Base-by-base conservation (phyloP, 139 green algal species). In the Deuterostichococcus epilithicus region DNA sequence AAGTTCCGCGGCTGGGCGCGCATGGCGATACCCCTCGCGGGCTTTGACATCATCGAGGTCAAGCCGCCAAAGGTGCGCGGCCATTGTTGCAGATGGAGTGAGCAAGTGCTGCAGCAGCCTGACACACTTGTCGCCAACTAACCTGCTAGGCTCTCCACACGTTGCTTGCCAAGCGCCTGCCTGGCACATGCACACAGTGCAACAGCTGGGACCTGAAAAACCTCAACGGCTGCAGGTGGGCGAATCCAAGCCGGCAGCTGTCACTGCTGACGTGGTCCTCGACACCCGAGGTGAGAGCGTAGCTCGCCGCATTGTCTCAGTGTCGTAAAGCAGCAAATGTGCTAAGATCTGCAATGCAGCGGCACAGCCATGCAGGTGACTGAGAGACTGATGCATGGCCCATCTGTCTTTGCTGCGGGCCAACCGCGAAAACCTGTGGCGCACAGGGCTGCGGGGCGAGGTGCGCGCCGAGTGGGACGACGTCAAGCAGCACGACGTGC, bases 401-500 rank as follows among this genome's bases (percentile, higher is more conserved):
- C n/a, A n/a, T n/a, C n/a, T n/a, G n/a, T n/a, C n/a, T 65, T 65
- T 65, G 20, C 18, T 22, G 22, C 47, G 20, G 22, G 47, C 47
- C 22, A 18, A 65, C 22, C 22, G 47, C 32, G 22, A 38, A 38
- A 37, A n/a, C 44, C 52, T n/a, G 2, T 79, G 63, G n/a, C n/a
- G n/a, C n/a, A n/a, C 77, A 74, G 60, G 47, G 34, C 72, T 90
- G 75, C 78, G 92, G 1, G 80, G 75, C 0, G 87, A 93, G 44
- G 84, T 98, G 67, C 77, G 78, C 33, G 36, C 34, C 1, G 94
- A 99, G 82, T 99, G 96, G 96, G 92, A 99, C 76, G 88, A 93
- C 58, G 63, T 96, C 13, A 94, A 90, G 80, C 86, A 96, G 83
- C 93, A 98, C 76, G 96, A 99, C 78, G 95, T 98, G 73, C 74